phyloP scores from a whole-genome alignment of 2,329 filamentous ascomycete species.

The Trichoderma oligosporum region DNA sequence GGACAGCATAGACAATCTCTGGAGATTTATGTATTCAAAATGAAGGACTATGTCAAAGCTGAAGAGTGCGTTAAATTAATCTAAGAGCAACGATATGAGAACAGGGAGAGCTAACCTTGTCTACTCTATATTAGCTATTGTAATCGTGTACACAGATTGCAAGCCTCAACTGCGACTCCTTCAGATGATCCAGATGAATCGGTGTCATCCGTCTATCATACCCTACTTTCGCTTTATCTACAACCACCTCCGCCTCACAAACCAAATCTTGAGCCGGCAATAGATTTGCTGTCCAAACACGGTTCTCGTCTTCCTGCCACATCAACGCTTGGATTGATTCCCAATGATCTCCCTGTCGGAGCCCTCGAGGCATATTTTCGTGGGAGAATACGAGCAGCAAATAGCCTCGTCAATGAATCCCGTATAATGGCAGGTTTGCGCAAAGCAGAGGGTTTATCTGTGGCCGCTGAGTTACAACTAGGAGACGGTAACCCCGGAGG shows the following conservation, averaged over 20 bases:
- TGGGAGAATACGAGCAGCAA: constrained; percentile 82
- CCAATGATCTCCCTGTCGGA: constrained; percentile 69
- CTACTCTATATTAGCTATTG: constrained; percentile 73
- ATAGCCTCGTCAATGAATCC: constrained; percentile 74
- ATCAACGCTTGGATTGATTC: constrained; percentile 82
- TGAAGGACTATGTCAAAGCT: constrained; percentile 81
- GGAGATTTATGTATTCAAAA: constrained; percentile 96
- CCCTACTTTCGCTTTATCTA: constrained; percentile 83
- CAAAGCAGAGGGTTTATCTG: constrained; percentile 73
- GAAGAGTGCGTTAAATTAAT: constrained; percentile 66
- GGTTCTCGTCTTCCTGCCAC: constrained; percentile 85
- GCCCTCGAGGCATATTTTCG: constrained; percentile 88
- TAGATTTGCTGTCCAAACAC: constrained; percentile 85
- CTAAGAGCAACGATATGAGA: not conserved
- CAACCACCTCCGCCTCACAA: constrained; percentile 70
- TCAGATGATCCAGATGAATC: constrained; percentile 44
- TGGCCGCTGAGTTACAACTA: constrained; percentile 68
- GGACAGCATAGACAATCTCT: constrained; percentile 90
- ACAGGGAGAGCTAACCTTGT: not conserved
- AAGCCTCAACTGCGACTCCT: constrained; percentile 42
- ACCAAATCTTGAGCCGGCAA: constrained; percentile 71
- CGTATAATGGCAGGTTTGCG: constrained; percentile 73
- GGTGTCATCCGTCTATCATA: constrained; percentile 82
- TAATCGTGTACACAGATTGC: constrained; percentile 72
- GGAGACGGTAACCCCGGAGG: constrained; percentile 59